Evolutionary conservation across 2,329 filamentous ascomycete genomes (phyloP).

Genomic region (Sarocladium brachiariae): DNA sequence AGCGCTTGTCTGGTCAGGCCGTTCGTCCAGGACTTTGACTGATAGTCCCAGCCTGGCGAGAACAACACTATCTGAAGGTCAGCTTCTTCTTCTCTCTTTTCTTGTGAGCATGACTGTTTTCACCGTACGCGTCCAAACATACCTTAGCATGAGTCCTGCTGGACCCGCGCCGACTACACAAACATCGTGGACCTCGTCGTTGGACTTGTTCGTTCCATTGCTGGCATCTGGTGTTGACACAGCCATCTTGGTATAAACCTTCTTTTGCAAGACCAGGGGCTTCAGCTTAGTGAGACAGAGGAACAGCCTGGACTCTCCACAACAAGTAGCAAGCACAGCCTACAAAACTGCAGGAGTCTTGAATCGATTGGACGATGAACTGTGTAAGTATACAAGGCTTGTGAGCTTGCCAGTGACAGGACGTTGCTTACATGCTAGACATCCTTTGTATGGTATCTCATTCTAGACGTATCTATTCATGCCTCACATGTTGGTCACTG

Average conservation of each 20-base stretch:
- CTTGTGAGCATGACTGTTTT: neutral
- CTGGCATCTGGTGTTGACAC: neutral
- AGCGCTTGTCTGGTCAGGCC: slow-evolving; percentile 59
- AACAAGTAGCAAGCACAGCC: no score
- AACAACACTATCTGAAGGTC: slow-evolving; percentile 24
- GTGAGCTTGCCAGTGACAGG: no score
- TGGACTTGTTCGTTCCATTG: neutral
- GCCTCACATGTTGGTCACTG: neutral
- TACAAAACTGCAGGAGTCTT: no score
- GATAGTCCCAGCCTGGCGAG: slow-evolving; percentile 61
- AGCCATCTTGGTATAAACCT: no score
- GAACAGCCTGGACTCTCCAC: neutral
- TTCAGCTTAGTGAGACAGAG: neutral
- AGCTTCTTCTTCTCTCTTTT: neutral
- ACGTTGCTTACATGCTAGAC: no score
- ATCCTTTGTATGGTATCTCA: no score
- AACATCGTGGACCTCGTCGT: slow-evolving; percentile 21
- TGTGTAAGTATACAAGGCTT: no score
- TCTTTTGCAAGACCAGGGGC: neutral
- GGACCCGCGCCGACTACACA: slow-evolving; percentile 50
- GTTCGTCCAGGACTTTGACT: slow-evolving; percentile 60
- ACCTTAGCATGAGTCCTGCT: slow-evolving; percentile 47
- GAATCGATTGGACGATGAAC: no score
- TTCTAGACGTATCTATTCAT: neutral
- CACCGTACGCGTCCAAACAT: neutral